phyloP scores from a whole-genome alignment of 108 stramenopile genomes.

The Skeletonema grethae region DNA sequence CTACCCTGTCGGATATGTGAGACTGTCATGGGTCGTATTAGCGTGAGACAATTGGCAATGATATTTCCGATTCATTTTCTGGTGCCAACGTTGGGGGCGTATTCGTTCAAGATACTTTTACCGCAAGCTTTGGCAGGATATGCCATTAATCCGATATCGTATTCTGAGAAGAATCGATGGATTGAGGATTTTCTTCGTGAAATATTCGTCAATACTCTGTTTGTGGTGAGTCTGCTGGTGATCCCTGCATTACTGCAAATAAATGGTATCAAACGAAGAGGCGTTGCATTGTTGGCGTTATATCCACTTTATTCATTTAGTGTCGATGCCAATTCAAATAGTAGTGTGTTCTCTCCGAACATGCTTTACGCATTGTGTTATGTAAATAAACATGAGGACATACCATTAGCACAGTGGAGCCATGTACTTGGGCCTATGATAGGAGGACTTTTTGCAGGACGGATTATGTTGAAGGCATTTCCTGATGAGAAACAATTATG shows the following conservation, averaged over 20 bases:
- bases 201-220: constrained; percentile 29
- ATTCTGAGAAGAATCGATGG: constrained; percentile 33
- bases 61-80: constrained; percentile 36
- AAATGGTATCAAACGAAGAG: constrained; percentile 35
- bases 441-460: constrained; percentile 50
- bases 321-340: constrained; percentile 43
- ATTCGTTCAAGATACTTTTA: neutral
- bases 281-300: constrained; percentile 18
- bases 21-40: constrained; percentile 46
- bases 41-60: constrained; percentile 22
- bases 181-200: constrained; percentile 38
- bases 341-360: constrained; percentile 48
- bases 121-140: neutral
- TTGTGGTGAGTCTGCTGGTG: constrained; percentile 42
- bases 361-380: constrained; percentile 32
- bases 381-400: constrained; percentile 20
- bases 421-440: constrained; percentile 43
- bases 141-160: constrained; percentile 19
- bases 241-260: constrained; percentile 51
- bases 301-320: constrained; percentile 48
- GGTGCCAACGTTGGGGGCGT: neutral
- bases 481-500: constrained; percentile 40
- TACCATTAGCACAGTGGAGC: constrained; percentile 12
- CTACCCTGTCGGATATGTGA: constrained; percentile 49
- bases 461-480: constrained; percentile 50